Base-by-base conservation (phyloP, 2,329 filamentous ascomycete species). In the Trichoderma citrinoviride region DNA sequence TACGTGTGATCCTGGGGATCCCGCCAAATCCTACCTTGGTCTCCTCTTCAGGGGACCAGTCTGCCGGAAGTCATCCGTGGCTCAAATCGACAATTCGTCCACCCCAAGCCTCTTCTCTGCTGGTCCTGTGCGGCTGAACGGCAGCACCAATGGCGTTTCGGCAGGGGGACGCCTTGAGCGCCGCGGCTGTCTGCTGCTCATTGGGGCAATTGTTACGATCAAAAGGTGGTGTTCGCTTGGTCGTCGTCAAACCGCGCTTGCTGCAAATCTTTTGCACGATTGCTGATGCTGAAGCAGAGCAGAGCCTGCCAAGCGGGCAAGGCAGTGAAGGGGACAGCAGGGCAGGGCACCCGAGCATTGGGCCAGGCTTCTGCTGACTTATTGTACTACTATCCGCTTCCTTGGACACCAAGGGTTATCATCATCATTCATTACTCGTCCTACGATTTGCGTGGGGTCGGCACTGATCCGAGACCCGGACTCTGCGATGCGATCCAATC, bases 1-100 rank as follows among this genome's bases (percentile, higher is more conserved):
- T 56, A 56, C 21, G 27, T 64, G 52, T 43, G 52, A 64, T 64
- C 29, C 61, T 54, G 44, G 44, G 41, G 61, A 64, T 56, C 23
- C 50, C 43, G 61, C 27, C 27, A 40, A 56, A 47, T 64, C 41
- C 61, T 49, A 64, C 61, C 27, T 49, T 62, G n/a, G 40, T 12
- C 47, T 29, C 19, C 58, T 33, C 29, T 23, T 27, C 29, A 33
- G 58, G 58, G 58, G n/a, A 62, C 40, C 33, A 44, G 60, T 29
- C 27, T 54, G 27, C 37, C 49, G 49, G 60, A 46, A 49, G 53
- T 61, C 44, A 37, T 44, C 14, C 25, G 54, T 19, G 49, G 47
- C 25, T 37, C 44, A 46, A 54, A n/a, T 53, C 40, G 40, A n/a
- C 49, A 46, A 21, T n/a, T 41, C 25, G 27, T 33, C n/a, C n/a